Evolutionary conservation across 768 basidiomycete species (phyloP), one percentile per base, ranked within the genome.

Genomic region (Podaxis sp.): DNA sequence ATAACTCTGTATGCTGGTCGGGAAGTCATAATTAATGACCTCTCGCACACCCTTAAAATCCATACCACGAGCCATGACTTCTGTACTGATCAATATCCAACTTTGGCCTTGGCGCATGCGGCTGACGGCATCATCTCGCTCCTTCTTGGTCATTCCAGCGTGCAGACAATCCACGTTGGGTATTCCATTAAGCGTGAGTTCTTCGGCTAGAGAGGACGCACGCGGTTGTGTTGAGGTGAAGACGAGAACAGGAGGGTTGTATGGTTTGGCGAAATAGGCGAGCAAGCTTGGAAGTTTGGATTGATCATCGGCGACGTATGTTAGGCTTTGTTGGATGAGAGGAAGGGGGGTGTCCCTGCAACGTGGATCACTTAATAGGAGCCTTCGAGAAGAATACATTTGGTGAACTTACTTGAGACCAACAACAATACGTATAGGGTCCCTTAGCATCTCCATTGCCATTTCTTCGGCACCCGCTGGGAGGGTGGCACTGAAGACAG

Each of bases 21-120:
- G 97, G 75, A 99, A 98, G 76, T 98, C 96, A 69, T 92, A 96
- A 74, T 98, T 99, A 71, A 99, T 89, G 9, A 99, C 95, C 70
- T 98, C 92, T 63, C 88, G 81, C 57, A 96, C 87, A 9, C 96
- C 95, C 73, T 90, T 92, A 80, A 99, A 99, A 72, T 99, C 97
- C 90, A 99, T 95, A 2, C 97, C 97, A 68, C 97, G 85, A 24
- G 94, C 95, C 93, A 99, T 92, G 56, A 99, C 92, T 73, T 99
- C 97, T 24, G 97, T 99, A 67, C 90, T 93, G 52, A 99, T 84
- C 84, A 99, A 86, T 38, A 96, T 86, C 97, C 97, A 99, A 64
- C 93, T 90, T 71, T 93, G 86, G 0, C 96, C 97, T 68, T 81
- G 82, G 28, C 93, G 87, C 89, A 99, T 96, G 38, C 90, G 85